Evolutionary conservation across 78 protist genomes (phyloP), one percentile per base, ranked within the genome.

Genomic region (Monocercomonoides exilis): DNA sequence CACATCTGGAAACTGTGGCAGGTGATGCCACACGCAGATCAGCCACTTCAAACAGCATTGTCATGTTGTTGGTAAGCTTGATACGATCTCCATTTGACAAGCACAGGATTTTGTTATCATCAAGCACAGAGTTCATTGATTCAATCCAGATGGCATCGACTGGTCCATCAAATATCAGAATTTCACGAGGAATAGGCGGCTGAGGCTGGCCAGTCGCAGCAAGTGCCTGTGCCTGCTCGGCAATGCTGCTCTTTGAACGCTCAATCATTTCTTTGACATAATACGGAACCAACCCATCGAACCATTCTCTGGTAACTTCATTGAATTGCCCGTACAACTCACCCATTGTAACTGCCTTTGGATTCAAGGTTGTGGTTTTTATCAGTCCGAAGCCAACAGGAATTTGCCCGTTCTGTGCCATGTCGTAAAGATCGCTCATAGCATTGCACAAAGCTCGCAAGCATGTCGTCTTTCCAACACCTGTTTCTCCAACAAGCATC

Each of bases 131-230:
- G 77, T 38, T 84, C 92, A 93, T 92, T 87, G 77, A 84, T 77
- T 94, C 96, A n/a, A 95, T 92, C 97, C 94, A 93, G 34, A 91
- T 43, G 44, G 97, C 94, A 44, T 95, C 97, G 33, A 95, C 95
- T 0, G 97, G 95, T 5, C 97, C 97, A 80, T 95, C 97, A 29
- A 95, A 86, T 45, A 95, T 3, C 3, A 95, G 46, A 94, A 95
- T 92, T 64, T 93, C 87, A 0, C 91, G 86, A 41, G 82, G 89
- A n/a, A 85, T 70, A 2, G 89, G 29, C 29, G 1, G 70, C 11
- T 11, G 70, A 29, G 70, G 70, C 21, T 11, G 21, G 38, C 70
- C 70, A 29, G 38, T 21, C 21, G 11, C 21, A 21, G 70, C 21
- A 29, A 21, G 70, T 11, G 11, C 21, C 38, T 11, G 11, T 54